phyloP scores from a whole-genome alignment of 2,329 filamentous ascomycete genomes.

The Rhinocladiella similis region DNA sequence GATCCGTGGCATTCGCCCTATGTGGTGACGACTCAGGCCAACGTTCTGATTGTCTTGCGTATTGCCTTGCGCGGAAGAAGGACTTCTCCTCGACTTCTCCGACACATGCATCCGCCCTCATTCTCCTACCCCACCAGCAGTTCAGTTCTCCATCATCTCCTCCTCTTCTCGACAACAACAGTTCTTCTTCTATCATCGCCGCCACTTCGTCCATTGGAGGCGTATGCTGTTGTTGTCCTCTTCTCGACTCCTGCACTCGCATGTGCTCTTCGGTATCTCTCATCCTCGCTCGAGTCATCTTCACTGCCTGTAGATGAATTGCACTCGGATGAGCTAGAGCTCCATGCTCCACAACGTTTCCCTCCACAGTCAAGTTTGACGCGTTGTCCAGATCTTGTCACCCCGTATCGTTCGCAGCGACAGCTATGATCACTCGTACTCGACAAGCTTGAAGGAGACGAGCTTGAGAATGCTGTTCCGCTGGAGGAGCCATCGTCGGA shows the following conservation, averaged over 20 bases:
- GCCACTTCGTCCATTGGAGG: constrained; percentile 1
- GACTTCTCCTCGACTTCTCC: constrained; percentile 1
- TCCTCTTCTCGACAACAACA: constrained; percentile 20
- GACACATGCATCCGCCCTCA: constrained; percentile 3
- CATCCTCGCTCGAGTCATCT: constrained; percentile 25
- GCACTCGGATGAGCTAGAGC: constrained; percentile 27
- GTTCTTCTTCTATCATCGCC: constrained; percentile 10
- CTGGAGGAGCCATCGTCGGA: constrained; percentile 50
- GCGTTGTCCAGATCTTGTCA: constrained; percentile 87
- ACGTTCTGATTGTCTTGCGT: not conserved
- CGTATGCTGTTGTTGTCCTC: not conserved
- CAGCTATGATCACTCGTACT: constrained; percentile 70
- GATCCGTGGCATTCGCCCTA: not conserved
- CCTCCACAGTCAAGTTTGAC: constrained; percentile 97
- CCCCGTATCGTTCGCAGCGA: constrained; percentile 94
- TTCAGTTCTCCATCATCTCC: constrained; percentile 7
- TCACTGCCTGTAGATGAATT: constrained; percentile 16
- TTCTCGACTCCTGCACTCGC: constrained; percentile 18
- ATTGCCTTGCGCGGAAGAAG: not conserved
- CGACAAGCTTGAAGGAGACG: constrained; percentile 57
- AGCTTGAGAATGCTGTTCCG: constrained; percentile 48
- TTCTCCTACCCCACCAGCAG: not conserved
- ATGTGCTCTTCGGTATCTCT: constrained; percentile 19
- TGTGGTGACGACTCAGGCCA: not conserved
- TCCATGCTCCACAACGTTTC: constrained; percentile 74